Evolutionary conservation across 441 rosid genomes (phyloP).

Genomic region (Erodium moschatum): DNA sequence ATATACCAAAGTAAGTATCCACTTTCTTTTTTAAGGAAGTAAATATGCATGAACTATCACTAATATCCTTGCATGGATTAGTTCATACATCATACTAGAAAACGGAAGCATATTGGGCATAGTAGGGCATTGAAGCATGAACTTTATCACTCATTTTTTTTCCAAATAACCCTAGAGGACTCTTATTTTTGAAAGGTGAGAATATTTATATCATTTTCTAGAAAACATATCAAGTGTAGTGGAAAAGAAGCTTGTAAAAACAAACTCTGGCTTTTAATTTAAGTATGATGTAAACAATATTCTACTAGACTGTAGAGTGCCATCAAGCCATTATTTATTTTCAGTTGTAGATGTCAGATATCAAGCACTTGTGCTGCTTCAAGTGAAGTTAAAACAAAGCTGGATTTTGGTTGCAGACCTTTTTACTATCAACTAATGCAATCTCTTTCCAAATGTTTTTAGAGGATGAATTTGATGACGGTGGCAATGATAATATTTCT

Average conservation of each 20-base stretch:
- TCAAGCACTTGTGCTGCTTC: not conserved
- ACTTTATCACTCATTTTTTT: no score
- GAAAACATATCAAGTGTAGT: not conserved
- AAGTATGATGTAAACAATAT: not conserved
- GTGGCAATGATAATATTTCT: slow-evolving; percentile 10
- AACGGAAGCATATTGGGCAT: no score
- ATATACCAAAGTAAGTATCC: no score
- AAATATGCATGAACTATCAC: no score
- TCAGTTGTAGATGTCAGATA: not conserved
- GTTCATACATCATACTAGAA: no score
- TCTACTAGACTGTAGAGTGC: not conserved
- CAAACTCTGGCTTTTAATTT: not conserved
- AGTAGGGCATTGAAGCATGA: no score
- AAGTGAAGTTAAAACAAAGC: not conserved
- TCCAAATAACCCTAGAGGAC: no score
- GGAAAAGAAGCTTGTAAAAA: no score
- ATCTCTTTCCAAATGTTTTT: slow-evolving; percentile 17
- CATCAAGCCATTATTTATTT: not conserved
- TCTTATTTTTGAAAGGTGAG: not conserved
- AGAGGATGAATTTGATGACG: slow-evolving; percentile 46
- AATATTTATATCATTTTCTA: not conserved
- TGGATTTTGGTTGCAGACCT: slow-evolving; percentile 12
- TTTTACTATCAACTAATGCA: slow-evolving; percentile 11
- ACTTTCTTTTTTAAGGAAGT: no score
- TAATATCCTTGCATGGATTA: no score